phyloP scores from a whole-genome alignment of 208 protist genomes.

The Wallacemonas collosoma region DNA sequence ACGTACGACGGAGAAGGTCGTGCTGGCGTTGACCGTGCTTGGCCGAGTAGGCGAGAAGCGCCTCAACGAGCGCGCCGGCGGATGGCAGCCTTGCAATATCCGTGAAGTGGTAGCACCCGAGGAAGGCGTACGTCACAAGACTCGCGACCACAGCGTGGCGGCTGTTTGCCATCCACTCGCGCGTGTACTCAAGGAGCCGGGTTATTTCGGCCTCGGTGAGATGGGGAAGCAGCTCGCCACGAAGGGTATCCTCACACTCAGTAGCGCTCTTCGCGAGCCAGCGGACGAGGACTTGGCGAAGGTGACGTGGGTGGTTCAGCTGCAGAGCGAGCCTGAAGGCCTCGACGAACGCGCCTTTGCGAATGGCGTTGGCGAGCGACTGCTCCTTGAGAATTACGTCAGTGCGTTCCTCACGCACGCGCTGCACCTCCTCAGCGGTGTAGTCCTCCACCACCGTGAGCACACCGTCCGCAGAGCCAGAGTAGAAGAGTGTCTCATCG shows the following conservation, averaged over 20 bases:
- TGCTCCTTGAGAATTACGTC: constrained; percentile 83
- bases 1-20: constrained; percentile 77
- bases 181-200: constrained; percentile 86
- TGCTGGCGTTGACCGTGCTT: constrained; percentile 88
- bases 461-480: constrained; percentile 88
- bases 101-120: constrained; percentile 65
- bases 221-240: constrained; percentile 49
- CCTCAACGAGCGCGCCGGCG: constrained; percentile 67
- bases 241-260: constrained; percentile 67
- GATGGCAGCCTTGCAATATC: constrained; percentile 61
- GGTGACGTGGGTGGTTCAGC: constrained; percentile 87
- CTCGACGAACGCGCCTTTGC: constrained; percentile 69
- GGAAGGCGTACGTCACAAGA: constrained; percentile 64
- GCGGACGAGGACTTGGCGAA: constrained; percentile 77
- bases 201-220: constrained; percentile 67
- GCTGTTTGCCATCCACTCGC: constrained; percentile 92
- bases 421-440: constrained; percentile 85
- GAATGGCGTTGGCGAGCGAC: constrained; percentile 82
- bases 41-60: constrained; percentile 83
- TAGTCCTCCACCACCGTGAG: constrained; percentile 88
- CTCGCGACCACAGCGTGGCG: constrained; percentile 79
- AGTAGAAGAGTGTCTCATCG: constrained; percentile 60
- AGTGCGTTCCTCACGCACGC: constrained; percentile 60
- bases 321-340: constrained; percentile 84
- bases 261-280: constrained; percentile 65